Base-by-base conservation (phyloP, 2,329 filamentous ascomycete genomes). In the Furcasterigmium sp. region DNA sequence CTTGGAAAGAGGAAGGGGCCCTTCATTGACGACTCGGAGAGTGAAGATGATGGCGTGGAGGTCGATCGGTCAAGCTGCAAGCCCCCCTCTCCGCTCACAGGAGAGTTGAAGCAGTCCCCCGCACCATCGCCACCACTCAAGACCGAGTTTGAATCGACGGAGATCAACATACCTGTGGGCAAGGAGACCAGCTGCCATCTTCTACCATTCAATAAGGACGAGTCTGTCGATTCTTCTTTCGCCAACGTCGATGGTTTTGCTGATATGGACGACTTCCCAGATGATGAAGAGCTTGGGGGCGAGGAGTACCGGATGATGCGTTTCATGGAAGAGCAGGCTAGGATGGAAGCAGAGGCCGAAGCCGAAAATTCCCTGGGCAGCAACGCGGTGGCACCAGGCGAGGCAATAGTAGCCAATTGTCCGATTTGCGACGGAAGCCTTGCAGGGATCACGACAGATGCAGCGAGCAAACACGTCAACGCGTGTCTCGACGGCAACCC, bases 391-490 rank as follows among this genome's bases (percentile, higher is more conserved):
- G 51, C 51, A 44, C 52, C 43, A 2, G 55, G 58, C 21, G 56
- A 58, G 17, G 53, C 53, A 15, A 64, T 64, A 52, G 55, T 61
- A 9, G 61, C 62, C 42, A 65, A 61, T 34, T 97, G 91, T 60
- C 91, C 91, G 1, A 82, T 97, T 21, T 97, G 93, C 61, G 78
- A 76, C 53, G 70, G 71, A 2, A 80, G 65, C 49, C 69, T 96
- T 26, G 65, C 61, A 14, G 82, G 80, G 0, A 60, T 83, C 11
- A 78, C 69, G 43, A 58, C 65, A 46, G 80, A 90, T 58, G 79
- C 91, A 53, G 85, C 83, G 9, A 86, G 85, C 7, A 67, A 84
- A 2, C 93, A 98, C 61, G 93, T 98, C 51, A 98, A 98, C 60
- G 81, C 84, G 9, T 98, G 93, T 63, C 72, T 98, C 3, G 93